Conservation (phyloP, 495 filamentous ascomycete genomes). For the Trichocladium antarcticum region DNA sequence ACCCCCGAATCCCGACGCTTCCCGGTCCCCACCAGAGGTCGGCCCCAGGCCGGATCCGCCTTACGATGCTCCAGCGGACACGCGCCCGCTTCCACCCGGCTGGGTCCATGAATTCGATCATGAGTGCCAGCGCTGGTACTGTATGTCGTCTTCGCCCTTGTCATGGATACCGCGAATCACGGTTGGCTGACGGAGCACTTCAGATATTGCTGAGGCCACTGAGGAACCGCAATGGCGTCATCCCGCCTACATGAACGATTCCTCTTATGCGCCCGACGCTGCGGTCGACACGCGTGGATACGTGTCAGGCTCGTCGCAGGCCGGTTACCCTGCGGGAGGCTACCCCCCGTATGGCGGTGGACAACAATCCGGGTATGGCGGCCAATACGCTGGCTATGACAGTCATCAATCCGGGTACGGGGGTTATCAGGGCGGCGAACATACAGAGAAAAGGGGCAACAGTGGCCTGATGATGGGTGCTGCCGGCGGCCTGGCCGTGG, state of each 20-base stretch:
- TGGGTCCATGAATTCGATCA: conserved; percentile 53
- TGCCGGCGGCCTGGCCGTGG: conserved; percentile 46
- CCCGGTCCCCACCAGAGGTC: neutral
- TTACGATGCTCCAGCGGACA: conserved; percentile 37
- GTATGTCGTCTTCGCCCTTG: conserved; percentile 4
- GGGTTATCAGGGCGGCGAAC: conserved; percentile 25
- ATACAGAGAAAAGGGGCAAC: conserved; percentile 33
- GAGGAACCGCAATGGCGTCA: conserved; percentile 48
- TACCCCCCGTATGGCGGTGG: conserved; percentile 1
- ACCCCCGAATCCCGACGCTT: neutral
- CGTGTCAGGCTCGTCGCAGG: neutral
- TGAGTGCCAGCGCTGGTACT: conserved; percentile 47
- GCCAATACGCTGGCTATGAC: conserved; percentile 1
- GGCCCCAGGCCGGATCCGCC: conserved; percentile 23
- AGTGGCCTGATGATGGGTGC: conserved; percentile 38
- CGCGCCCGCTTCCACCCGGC: conserved; percentile 45
- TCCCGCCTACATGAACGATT: conserved; percentile 27
- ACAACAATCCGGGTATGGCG: neutral
- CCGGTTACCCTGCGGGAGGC: neutral
- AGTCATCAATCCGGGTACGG: conserved; percentile 20
- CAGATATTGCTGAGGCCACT: conserved; percentile 43
- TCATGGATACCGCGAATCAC: too few species aligned
- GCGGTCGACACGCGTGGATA: conserved; percentile 8
- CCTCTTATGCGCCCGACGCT: neutral
- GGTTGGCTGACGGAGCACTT: neutral